phyloP scores from a whole-genome alignment of 1,139 yeast genomes.

The Lodderomyces theae region DNA sequence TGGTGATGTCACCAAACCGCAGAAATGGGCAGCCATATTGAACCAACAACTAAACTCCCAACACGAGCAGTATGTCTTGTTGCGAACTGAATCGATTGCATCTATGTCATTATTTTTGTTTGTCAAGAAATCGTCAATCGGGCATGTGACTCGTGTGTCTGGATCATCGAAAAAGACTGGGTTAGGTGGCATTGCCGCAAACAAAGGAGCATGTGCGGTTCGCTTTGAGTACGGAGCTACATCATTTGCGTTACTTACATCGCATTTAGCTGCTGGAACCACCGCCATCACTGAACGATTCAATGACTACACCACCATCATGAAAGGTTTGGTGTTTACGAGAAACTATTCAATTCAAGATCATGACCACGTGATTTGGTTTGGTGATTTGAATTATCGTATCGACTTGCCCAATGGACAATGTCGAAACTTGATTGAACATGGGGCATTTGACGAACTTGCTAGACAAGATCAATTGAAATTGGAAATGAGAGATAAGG shows the following conservation, averaged over 20 bases:
- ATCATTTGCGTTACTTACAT: slow-evolving; percentile 76
- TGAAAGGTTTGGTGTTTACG: slow-evolving; percentile 73
- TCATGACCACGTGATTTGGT: slow-evolving; percentile 87
- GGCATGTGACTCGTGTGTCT: slow-evolving; percentile 67
- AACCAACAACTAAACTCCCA: slow-evolving; percentile 53
- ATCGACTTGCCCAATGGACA: slow-evolving; percentile 72
- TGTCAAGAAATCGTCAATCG: slow-evolving; percentile 47
- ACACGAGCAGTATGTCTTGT: slow-evolving; percentile 33
- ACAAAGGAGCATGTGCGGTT: slow-evolving; percentile 89
- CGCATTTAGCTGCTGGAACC: slow-evolving; percentile 93
- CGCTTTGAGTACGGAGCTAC: slow-evolving; percentile 77
- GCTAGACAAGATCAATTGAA: slow-evolving; percentile 79
- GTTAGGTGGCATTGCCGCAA: slow-evolving; percentile 87
- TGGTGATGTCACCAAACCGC: slow-evolving; percentile 63
- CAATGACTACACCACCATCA: slow-evolving; percentile 79
- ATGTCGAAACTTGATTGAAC: slow-evolving; percentile 57
- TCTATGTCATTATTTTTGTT: slow-evolving; percentile 43
- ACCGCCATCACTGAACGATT: slow-evolving; percentile 83
- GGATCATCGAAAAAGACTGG: slow-evolving; percentile 87
- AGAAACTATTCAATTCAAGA: slow-evolving; percentile 68
- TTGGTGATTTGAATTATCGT: slow-evolving; percentile 94
- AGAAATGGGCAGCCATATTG: slow-evolving; percentile 60
- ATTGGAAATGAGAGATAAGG: slow-evolving; percentile 64
- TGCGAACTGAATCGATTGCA: slow-evolving; percentile 45
- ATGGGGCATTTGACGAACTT: slow-evolving; percentile 48